Evolutionary conservation across 2,329 filamentous ascomycete species (phyloP).

Genomic region (Blumeria hordei): DNA sequence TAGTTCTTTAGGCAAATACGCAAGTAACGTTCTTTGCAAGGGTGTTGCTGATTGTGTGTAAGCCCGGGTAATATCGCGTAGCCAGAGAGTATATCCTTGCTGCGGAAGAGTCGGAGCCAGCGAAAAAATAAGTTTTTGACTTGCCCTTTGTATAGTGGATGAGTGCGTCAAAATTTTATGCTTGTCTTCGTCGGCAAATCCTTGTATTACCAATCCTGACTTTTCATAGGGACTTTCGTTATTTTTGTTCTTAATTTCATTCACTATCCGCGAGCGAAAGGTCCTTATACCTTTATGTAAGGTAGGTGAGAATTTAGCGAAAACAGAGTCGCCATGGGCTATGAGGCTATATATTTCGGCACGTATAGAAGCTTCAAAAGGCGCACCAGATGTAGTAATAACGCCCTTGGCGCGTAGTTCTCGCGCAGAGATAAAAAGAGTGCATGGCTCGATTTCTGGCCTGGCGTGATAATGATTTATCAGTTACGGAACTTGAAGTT

Average conservation of each 20-base stretch:
- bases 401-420: not conserved
- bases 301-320: not conserved
- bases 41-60: not conserved
- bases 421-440: not conserved
- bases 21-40: not conserved
- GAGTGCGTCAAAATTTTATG: not conserved
- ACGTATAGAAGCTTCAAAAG: not conserved
- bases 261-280: not conserved
- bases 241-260: not conserved
- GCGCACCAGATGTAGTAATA: not conserved
- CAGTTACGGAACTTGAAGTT: not conserved
- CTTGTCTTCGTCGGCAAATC: not conserved
- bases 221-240: not conserved
- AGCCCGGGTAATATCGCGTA: not conserved
- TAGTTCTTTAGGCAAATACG: not conserved
- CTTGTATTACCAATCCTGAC: not conserved
- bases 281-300: not conserved
- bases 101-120: not conserved
- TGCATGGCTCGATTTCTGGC: not conserved
- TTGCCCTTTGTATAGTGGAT: not conserved
- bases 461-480: not conserved
- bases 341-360: not conserved
- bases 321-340: not conserved
- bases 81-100: not conserved
- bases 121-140: not conserved